Conservation (phyloP, 1,284 basidiomycete species). For the Ceratobasidium sp. region DNA sequence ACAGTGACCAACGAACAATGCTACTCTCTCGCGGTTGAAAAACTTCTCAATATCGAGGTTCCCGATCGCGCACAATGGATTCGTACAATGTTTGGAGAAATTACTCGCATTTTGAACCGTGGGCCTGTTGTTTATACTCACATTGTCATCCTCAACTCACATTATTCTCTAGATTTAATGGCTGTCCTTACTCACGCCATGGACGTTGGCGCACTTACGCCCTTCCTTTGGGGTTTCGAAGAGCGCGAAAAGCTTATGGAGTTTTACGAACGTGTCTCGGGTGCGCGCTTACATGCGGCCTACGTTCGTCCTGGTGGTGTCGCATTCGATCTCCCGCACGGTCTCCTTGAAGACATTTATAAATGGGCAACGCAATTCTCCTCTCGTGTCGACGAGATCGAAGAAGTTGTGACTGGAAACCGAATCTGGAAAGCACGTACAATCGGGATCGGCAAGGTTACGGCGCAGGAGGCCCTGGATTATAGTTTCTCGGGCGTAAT, state of each 20-base stretch:
- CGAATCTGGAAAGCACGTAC: slow-evolving; percentile 98
- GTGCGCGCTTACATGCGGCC: slow-evolving; percentile 96
- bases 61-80: slow-evolving; percentile 99
- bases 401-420: slow-evolving; percentile 97
- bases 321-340: slow-evolving; percentile 97
- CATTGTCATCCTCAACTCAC: slow-evolving; percentile 23
- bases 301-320: slow-evolving; percentile 98
- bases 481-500: slow-evolving; percentile 98
- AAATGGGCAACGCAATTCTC: slow-evolving; percentile 97
- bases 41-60: slow-evolving; percentile 97
- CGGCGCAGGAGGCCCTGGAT: slow-evolving; percentile 91
- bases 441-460: slow-evolving; percentile 90
- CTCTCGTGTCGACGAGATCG: slow-evolving; percentile 94
- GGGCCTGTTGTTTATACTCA: slow-evolving; percentile 53
- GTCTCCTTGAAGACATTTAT: slow-evolving; percentile 96
- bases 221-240: slow-evolving; percentile 99
- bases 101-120: slow-evolving; percentile 96
- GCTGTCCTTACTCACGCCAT: slow-evolving; percentile 95
- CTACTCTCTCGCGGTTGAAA: slow-evolving; percentile 98
- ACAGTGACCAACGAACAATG: slow-evolving; percentile 96
- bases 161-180: slow-evolving; percentile 82
- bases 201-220: slow-evolving; percentile 98
- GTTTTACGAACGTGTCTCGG: slow-evolving; percentile 99
- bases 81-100: slow-evolving; percentile 95
- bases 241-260: slow-evolving; percentile 99